phyloP scores from a whole-genome alignment of 2,329 filamentous ascomycete genomes.

The Cadophora sp. region DNA sequence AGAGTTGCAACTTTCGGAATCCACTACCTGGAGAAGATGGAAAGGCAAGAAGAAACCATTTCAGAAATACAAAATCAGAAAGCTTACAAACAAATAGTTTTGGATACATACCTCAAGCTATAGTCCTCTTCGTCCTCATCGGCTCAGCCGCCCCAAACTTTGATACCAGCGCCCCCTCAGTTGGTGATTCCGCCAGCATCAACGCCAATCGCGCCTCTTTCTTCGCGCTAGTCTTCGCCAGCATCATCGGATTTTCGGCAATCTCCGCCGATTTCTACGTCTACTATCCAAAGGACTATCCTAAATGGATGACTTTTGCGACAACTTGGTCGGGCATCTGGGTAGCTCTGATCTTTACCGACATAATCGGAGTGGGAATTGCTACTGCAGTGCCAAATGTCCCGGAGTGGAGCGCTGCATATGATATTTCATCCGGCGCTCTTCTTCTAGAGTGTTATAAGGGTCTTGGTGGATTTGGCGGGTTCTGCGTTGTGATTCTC shows the following conservation, averaged over 20 bases:
- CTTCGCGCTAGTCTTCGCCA: slow-evolving; percentile 50
- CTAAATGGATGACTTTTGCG: slow-evolving; percentile 33
- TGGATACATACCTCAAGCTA: slow-evolving; percentile 55
- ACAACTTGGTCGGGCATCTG: slow-evolving; percentile 27
- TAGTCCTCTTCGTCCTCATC: slow-evolving; percentile 61
- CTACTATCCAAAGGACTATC: slow-evolving; percentile 39
- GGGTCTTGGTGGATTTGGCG: slow-evolving; percentile 65
- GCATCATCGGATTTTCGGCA: slow-evolving; percentile 27
- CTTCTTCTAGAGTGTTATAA: slow-evolving; percentile 49
- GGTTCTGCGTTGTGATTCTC: slow-evolving; percentile 68
- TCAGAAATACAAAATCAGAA: no score
- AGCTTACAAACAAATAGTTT: slow-evolving; percentile 7
- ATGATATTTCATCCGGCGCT: slow-evolving; percentile 25
- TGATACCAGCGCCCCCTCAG: slow-evolving; percentile 55
- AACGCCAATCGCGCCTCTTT: slow-evolving; percentile 62
- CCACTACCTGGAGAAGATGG: slow-evolving; percentile 69
- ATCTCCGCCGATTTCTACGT: slow-evolving; percentile 33
- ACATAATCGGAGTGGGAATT: slow-evolving; percentile 30
- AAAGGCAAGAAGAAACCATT: slow-evolving; percentile 53
- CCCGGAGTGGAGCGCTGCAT: slow-evolving; percentile 26
- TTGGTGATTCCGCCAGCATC: slow-evolving; percentile 55
- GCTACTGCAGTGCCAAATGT: slow-evolving; percentile 29
- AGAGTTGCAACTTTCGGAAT: slow-evolving; percentile 67
- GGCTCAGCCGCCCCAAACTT: slow-evolving; percentile 62
- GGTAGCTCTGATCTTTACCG: slow-evolving; percentile 25